These are phyloP conservation scores for Eucalyptus virginea DNA, from an alignment of 345 rosid genomes.

Conservation along the genomic window DNA sequence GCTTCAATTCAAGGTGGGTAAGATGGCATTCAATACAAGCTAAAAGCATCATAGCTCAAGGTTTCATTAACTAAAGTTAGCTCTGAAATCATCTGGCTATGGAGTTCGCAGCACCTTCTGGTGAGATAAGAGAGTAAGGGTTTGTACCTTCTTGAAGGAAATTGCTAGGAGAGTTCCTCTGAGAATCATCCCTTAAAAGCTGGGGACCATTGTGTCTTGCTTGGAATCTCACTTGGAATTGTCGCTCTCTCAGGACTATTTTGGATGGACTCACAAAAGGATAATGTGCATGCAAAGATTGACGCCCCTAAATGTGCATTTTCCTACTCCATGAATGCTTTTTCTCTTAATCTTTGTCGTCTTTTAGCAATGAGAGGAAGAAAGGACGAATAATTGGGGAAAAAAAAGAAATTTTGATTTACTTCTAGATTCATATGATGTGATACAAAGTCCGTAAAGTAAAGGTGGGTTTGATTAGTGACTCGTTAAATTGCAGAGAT, in stretches of 20 bases:
- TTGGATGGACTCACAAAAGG: neutral
- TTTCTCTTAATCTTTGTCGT: neutral
- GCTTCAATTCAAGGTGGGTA: neutral
- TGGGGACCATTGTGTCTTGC: neutral
- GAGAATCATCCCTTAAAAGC: neutral
- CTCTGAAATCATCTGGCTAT: neutral
- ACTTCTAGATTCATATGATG: neutral
- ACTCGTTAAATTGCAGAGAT: constrained; percentile 21
- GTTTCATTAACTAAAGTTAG: neutral
- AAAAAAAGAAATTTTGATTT: neutral
- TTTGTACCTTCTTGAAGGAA: neutral
- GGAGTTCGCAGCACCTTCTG: neutral
- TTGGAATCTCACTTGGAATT: neutral
- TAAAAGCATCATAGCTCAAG: neutral
- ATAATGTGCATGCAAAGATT: neutral
- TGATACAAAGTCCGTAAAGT: neutral
- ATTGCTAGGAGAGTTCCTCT: neutral
- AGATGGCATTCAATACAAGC: neutral
- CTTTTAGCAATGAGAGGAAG: neutral
- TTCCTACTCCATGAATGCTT: neutral
- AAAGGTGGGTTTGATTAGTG: neutral
- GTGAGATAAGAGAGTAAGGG: neutral
- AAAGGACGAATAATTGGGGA: neutral
- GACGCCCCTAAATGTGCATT: neutral
- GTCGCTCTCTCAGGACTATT: neutral